Evolutionary conservation across 1,284 basidiomycete genomes (phyloP), one percentile per base, ranked within the genome.

Genomic region (Hemileccinum hortonii): DNA sequence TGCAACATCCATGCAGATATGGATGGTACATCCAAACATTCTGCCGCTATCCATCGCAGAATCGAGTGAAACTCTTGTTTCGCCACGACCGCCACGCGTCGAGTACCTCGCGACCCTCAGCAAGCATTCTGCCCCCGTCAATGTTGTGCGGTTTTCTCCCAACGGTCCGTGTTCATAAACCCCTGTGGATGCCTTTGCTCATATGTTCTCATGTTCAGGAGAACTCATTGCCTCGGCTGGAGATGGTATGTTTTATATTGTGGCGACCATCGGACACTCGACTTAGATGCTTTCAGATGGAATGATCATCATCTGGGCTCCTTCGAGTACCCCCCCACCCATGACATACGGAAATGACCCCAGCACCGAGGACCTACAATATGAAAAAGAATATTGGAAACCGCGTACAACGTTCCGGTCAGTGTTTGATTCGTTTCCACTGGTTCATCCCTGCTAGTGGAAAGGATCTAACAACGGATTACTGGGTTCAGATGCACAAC

Each of bases 381-480:
- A 89, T 61, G 95, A 98, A 71, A 96, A 94, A 70, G 96, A 99
- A 69, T 88, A 87, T 62, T 99, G 96, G 96, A 90, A 93, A 64
- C 87, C 93, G 19, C 85, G 94, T 49, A 92, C 87, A 37, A 91
- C 92, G 55, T 88, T 96, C 63, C 80, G 91, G 87, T 94, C 67
- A 54, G 79, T 52, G 26, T 45, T 47, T 21, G 36, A 26, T 51
- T 32, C n/a, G 41, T 36, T 32, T 11, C n/a, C 7, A 12, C 14
- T 40, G 24, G 29, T 43, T 49, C 30, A 22, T 24, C 30, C 9
- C n/a, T 18, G n/a, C 19, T 50, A 4, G 26, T 30, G 24, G 24
- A 2, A 21, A 24, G 9, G 19, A 38, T 38, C 50, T 63, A 15
- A 66, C 32, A 2, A 18, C 30, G 6, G 15, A 52, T 22, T 19